phyloP scores from a whole-genome alignment of 2,329 filamentous ascomycete genomes.

The Davidsoniella neocaledoniae region DNA sequence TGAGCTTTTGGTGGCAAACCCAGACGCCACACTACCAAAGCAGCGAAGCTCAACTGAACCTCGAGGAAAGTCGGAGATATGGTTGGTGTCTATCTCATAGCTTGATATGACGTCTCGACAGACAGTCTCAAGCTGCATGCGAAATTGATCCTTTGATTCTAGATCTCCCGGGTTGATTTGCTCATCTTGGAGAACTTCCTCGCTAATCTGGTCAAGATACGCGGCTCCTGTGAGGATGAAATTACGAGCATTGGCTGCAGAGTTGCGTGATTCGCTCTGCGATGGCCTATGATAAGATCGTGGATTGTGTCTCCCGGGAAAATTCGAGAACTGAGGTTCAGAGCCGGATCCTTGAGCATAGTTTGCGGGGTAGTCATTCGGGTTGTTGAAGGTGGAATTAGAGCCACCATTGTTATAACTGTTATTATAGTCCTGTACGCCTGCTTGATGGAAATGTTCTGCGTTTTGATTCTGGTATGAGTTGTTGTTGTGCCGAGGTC shows the following conservation, averaged over 20 bases:
- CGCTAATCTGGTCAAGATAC: slow-evolving; percentile 11
- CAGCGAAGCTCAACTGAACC: slow-evolving; percentile 51
- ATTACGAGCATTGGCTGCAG: not conserved
- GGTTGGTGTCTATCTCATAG: slow-evolving; percentile 29
- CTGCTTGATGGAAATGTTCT: no score
- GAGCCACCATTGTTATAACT: no score
- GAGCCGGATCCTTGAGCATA: not conserved
- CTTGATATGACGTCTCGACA: slow-evolving; percentile 41
- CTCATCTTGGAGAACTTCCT: slow-evolving; percentile 33
- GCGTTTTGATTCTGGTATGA: no score
- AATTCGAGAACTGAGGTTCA: no score
- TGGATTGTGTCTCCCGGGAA: no score
- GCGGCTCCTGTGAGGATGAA: not conserved
- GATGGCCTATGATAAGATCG: no score
- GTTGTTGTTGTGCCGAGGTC: no score
- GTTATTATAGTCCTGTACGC: no score
- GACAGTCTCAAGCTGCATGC: slow-evolving; percentile 44
- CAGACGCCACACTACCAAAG: slow-evolving; percentile 70
- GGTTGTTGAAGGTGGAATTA: not conserved
- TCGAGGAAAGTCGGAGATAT: slow-evolving; percentile 30
- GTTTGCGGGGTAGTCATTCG: not conserved
- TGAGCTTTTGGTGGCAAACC: slow-evolving; percentile 73
- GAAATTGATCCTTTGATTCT: slow-evolving; percentile 54
- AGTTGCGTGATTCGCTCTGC: not conserved
- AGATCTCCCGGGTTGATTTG: slow-evolving; percentile 50